Percentiles rank a stretch among this genome's conserved stretches.
These are phyloP conservation scores for Citrus medica DNA, from an alignment of 345 rosid genomes.

Conservation along the genomic window DNA sequence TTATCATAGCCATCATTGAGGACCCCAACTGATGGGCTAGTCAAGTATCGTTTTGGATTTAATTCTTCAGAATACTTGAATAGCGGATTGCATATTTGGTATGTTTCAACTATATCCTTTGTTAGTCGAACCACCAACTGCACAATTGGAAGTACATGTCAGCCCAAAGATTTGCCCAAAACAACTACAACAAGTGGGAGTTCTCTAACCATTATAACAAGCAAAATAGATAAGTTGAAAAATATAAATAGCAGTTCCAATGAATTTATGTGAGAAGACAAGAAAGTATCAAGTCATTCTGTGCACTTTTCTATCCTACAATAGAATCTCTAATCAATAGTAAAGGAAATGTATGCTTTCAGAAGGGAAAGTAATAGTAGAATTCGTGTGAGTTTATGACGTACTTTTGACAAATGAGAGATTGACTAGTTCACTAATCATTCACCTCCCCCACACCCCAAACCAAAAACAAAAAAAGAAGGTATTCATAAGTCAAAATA, in stretches of 20 bases:
- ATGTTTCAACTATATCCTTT: conserved; percentile 84
- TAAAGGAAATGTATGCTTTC: background rate
- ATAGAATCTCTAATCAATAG: background rate
- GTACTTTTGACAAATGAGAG: background rate
- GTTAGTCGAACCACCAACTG: conserved; percentile 89
- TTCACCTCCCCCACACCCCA: background rate
- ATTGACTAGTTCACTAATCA: background rate
- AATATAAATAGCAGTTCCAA: conserved; percentile 8
- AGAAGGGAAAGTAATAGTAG: background rate
- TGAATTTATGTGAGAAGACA: background rate
- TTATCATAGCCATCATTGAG: conserved; percentile 95
- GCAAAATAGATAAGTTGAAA: background rate
- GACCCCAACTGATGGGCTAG: conserved; percentile 89
- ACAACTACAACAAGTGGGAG: background rate
- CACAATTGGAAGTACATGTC: conserved; percentile 30
- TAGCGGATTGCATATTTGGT: conserved; percentile 80
- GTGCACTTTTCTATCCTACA: background rate
- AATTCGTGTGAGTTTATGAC: background rate
- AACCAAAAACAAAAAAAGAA: no score
- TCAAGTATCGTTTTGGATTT: conserved; percentile 94
- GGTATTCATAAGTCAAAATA: background rate
- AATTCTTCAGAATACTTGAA: conserved; percentile 90
- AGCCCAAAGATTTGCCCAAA: conserved; percentile 15
- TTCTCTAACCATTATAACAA: conserved; percentile 5
- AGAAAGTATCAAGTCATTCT: conserved; percentile 5